These are phyloP conservation scores for Bryum argenteum DNA, from an alignment of 225 moss, liverwort and hornwort species.

Conservation along the genomic window DNA sequence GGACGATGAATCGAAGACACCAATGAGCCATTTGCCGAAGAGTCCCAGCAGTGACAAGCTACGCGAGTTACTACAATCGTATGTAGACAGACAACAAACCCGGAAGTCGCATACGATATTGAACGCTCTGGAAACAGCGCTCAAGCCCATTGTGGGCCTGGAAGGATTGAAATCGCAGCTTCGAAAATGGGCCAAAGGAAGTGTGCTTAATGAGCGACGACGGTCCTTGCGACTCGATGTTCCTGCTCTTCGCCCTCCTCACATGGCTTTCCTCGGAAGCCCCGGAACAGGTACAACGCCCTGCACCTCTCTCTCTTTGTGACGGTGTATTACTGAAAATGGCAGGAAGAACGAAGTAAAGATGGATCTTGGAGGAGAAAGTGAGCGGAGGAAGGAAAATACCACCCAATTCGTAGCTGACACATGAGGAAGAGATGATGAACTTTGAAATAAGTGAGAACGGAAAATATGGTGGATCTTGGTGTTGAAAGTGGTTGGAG, in stretches of 20 bases:
- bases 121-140: conserved; percentile 42
- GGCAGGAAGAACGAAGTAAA: no score
- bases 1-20: conserved; percentile 46
- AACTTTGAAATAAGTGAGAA: no score
- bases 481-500: no score
- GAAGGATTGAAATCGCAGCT: conserved; percentile 46
- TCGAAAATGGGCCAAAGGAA: conserved; percentile 54
- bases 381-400: no score
- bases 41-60: conserved; percentile 46
- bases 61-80: conserved; percentile 40
- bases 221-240: conserved; percentile 48
- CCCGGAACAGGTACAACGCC: conserved; percentile 45
- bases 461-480: no score
- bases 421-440: no score
- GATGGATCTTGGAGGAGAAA: no score
- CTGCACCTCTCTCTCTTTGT: no score
- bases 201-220: conserved; percentile 44
- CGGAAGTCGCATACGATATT: conserved; percentile 38
- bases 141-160: conserved; percentile 50
- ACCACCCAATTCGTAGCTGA: no score
- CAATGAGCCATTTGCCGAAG: conserved; percentile 43
- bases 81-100: conserved; percentile 40
- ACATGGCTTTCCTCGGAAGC: conserved; percentile 55
- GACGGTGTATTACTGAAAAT: no score
- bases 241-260: conserved; percentile 46